phyloP scores from a whole-genome alignment of 73 alveolate genomes.

The Paramecium octaurelia region DNA sequence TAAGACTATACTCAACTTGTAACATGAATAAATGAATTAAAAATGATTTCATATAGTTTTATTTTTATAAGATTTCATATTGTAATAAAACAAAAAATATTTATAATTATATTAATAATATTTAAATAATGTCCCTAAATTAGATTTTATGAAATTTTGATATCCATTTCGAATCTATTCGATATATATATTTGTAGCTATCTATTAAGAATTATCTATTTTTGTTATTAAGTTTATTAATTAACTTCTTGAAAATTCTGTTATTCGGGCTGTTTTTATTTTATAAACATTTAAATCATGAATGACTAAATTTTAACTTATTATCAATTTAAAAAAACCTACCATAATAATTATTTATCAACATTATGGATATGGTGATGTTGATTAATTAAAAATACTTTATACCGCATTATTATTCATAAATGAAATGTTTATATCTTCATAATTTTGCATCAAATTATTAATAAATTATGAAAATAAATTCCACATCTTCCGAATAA shows the following conservation, averaged over 20 bases:
- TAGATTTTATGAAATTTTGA: neutral
- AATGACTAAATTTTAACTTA: neutral
- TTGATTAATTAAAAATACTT: neutral
- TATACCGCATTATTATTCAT: neutral
- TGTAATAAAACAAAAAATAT: neutral
- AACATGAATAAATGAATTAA: neutral
- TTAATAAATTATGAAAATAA: neutral
- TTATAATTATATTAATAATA: neutral
- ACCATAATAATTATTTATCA: neutral
- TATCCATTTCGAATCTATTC: neutral
- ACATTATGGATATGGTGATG: neutral
- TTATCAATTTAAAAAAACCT: neutral
- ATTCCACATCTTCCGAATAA: neutral
- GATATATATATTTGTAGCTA: neutral
- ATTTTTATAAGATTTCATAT: neutral
- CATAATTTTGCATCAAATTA: neutral
- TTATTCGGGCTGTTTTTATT: neutral
- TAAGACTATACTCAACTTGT: neutral
- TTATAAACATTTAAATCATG: neutral
- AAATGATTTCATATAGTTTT: neutral
- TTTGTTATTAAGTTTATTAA: neutral
- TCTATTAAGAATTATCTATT: neutral
- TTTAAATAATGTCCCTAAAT: neutral
- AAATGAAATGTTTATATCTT: neutral
- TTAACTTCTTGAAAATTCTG: neutral